A percentile compares a stretch with the other conserved stretches of the same genome.
These are phyloP conservation scores for Calvatia gigantea DNA, from an alignment of 768 basidiomycete genomes.

Conservation along the genomic window DNA sequence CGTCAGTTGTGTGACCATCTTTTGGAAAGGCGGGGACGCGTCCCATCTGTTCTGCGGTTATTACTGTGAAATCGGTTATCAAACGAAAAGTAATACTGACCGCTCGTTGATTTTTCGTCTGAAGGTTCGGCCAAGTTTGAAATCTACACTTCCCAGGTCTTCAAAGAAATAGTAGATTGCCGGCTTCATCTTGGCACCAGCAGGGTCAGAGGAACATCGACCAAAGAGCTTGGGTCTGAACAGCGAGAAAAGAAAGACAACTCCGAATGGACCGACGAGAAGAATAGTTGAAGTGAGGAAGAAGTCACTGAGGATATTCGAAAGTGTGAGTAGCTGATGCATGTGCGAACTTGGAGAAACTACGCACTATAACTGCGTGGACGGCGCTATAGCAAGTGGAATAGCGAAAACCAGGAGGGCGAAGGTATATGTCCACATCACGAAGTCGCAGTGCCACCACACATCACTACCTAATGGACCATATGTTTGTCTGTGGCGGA, in stretches of 20 bases:
- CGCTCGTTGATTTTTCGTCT: slow-evolving; percentile 21
- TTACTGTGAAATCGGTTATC: neutral
- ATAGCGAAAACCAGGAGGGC: slow-evolving; percentile 26
- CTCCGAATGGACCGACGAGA: slow-evolving; percentile 25
- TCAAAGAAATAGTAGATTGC: slow-evolving; percentile 28
- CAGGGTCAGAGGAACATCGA: slow-evolving; percentile 26
- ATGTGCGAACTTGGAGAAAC: neutral
- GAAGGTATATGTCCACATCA: slow-evolving; percentile 28
- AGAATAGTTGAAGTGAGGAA: slow-evolving; percentile 30
- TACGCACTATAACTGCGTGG: slow-evolving; percentile 21
- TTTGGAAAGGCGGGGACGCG: slow-evolving; percentile 25
- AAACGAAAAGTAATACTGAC: slow-evolving; percentile 11
- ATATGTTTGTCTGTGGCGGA: slow-evolving; percentile 18
- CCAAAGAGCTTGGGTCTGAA: slow-evolving; percentile 22
- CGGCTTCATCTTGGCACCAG: slow-evolving; percentile 26
- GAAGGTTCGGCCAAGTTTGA: slow-evolving; percentile 24
- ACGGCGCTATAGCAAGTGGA: slow-evolving; percentile 26
- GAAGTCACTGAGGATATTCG: slow-evolving; percentile 20
- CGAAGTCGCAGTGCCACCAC: slow-evolving; percentile 30
- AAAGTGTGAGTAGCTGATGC: neutral
- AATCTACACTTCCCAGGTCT: slow-evolving; percentile 28
- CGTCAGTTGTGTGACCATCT: slow-evolving; percentile 22
- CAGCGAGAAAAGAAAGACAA: slow-evolving; percentile 25
- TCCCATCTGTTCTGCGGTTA: slow-evolving; percentile 16
- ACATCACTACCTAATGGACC: slow-evolving; percentile 25